Conservation (phyloP, 768 basidiomycete species). For the Trametes gibbosa region DNA sequence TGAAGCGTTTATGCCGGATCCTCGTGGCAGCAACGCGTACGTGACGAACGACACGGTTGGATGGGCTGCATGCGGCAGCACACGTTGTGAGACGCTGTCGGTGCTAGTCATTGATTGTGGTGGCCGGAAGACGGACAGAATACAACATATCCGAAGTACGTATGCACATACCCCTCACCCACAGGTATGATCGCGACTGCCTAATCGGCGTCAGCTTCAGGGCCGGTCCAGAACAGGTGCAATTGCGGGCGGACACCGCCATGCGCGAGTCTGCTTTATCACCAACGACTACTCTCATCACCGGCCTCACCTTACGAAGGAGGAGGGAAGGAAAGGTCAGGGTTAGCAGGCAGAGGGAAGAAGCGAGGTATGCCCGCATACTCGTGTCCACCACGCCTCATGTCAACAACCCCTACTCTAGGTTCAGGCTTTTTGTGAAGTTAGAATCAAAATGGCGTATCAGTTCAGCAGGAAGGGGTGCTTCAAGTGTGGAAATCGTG, state of each 20-base stretch:
- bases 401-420: conserved; percentile 7
- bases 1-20: neutral
- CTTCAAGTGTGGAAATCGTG: conserved; percentile 92
- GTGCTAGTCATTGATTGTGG: too few relatives aligned
- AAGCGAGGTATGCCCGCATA: conserved; percentile 49
- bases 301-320: conserved; percentile 49
- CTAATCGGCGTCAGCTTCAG: neutral
- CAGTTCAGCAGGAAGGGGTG: conserved; percentile 86
- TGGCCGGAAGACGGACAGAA: too few relatives aligned
- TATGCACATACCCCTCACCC: too few relatives aligned
- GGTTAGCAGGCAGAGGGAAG: conserved; percentile 74
- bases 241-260: conserved; percentile 12
- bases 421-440: conserved; percentile 33
- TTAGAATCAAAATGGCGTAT: conserved; percentile 68
- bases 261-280: conserved; percentile 21
- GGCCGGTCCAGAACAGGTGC: neutral
- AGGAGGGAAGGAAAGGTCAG: conserved; percentile 60
- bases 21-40: neutral
- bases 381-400: neutral
- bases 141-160: too few relatives aligned
- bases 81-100: too few relatives aligned
- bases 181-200: neutral
- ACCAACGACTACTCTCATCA: conserved; percentile 33
- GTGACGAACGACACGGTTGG: neutral
- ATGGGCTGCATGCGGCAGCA: too few relatives aligned